A percentile compares a stretch with the other conserved stretches of the same genome.
Conservation (phyloP, 2,329 filamentous ascomycete genomes). For the Lachnellula subtilissima region DNA sequence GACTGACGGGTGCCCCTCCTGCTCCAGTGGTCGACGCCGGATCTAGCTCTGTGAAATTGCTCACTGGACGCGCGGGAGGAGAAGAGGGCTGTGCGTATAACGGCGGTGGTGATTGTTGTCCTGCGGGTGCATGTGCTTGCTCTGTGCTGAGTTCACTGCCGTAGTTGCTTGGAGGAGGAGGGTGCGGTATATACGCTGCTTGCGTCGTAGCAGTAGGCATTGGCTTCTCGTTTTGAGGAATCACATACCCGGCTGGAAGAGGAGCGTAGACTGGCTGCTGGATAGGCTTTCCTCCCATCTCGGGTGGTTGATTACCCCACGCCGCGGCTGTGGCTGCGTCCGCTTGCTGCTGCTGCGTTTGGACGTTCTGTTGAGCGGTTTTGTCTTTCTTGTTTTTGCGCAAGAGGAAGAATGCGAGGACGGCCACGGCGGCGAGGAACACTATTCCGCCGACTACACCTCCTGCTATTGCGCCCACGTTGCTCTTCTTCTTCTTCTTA, state of each 20-base stretch:
- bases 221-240: neutral
- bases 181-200: neutral
- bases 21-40: neutral
- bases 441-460: slow-evolving; percentile 20
- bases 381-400: slow-evolving; percentile 12
- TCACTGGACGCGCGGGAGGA: neutral
- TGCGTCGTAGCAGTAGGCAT: neutral
- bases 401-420: slow-evolving; percentile 15
- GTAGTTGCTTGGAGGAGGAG: neutral
- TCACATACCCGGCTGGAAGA: no score
- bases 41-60: slow-evolving; percentile 8
- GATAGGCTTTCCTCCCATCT: slow-evolving; percentile 10
- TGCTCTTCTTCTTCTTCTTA: slow-evolving; percentile 3
- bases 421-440: slow-evolving; percentile 7
- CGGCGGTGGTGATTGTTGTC: slow-evolving; percentile 7
- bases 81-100: slow-evolving; percentile 8
- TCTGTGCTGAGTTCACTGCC: neutral
- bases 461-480: slow-evolving; percentile 19
- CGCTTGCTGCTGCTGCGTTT: slow-evolving; percentile 12
- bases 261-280: neutral
- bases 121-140: neutral
- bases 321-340: slow-evolving; percentile 8
- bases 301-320: slow-evolving; percentile 5
- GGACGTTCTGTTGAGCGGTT: neutral
- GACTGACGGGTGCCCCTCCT: neutral